Percentiles rank a stretch among this genome's conserved stretches.
Conservation (phyloP, 805 yeast genomes). For the Ogataea paraovalis region DNA sequence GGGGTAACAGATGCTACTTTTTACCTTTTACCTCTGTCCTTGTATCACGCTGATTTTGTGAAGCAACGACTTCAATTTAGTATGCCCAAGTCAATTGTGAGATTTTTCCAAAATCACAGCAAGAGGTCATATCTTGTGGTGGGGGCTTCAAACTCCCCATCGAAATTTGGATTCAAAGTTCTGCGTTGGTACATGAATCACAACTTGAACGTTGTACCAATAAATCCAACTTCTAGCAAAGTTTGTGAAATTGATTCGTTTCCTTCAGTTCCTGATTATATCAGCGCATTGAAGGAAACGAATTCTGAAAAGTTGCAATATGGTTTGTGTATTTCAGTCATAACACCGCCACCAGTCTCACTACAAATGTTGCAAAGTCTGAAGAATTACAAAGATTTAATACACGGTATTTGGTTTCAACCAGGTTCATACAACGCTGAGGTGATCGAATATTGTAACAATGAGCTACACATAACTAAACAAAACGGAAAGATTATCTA, state of each 20-base stretch:
- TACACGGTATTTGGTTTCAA: conserved; percentile 74
- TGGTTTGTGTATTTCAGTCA: conserved; percentile 58
- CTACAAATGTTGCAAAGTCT: conserved; percentile 39
- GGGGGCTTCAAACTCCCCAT: conserved; percentile 64
- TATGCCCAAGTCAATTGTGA: neutral
- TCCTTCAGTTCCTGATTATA: neutral
- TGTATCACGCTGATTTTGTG: neutral
- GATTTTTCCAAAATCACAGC: conserved; percentile 1
- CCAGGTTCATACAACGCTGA: conserved; percentile 69
- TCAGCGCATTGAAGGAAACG: neutral
- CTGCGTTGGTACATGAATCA: conserved; percentile 61
- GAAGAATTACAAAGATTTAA: conserved; percentile 23
- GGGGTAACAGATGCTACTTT: too few species aligned
- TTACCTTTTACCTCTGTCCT: neutral
- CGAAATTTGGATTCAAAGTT: conserved; percentile 69
- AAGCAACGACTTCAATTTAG: neutral
- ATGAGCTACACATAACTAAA: conserved; percentile 28
- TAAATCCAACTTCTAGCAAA: conserved; percentile 52
- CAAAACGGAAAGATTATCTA: conserved; percentile 32
- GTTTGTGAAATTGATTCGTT: conserved; percentile 27
- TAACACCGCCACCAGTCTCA: conserved; percentile 71
- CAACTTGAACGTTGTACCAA: conserved; percentile 56
- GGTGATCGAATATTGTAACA: conserved; percentile 36
- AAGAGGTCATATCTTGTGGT: conserved; percentile 37
- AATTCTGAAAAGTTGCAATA: conserved; percentile 29